A percentile compares a stretch with the other conserved stretches of the same genome.
These are phyloP conservation scores for Blastobotrys serpentis DNA, from an alignment of 1,139 yeast species.

Conservation along the genomic window DNA sequence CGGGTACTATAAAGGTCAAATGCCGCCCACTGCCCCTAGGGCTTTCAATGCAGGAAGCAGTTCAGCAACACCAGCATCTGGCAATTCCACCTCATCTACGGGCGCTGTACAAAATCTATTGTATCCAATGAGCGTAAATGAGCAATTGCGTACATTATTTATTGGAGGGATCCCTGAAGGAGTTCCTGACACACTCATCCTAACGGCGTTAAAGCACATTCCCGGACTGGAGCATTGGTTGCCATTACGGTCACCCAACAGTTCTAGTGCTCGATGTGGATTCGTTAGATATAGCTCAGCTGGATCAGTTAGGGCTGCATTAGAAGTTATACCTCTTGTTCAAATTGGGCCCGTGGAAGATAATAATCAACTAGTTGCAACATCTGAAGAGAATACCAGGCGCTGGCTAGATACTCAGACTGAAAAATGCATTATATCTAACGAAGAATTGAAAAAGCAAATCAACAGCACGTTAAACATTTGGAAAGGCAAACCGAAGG, in stretches of 20 bases:
- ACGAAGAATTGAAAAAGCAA: constrained; percentile 13
- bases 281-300: constrained; percentile 27
- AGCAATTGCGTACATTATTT: constrained; percentile 36
- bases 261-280: constrained; percentile 27
- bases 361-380: constrained; percentile 17
- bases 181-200: constrained; percentile 33
- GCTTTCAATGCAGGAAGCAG: background rate
- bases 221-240: constrained; percentile 30
- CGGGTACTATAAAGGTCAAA: background rate
- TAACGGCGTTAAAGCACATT: constrained; percentile 26
- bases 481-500: constrained; percentile 11
- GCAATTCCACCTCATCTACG: background rate
- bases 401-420: constrained; percentile 20
- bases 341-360: constrained; percentile 2
- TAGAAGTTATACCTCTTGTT: constrained; percentile 29
- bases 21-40: background rate
- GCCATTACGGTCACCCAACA: constrained; percentile 25
- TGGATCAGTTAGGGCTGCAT: constrained; percentile 26
- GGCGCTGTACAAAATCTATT: constrained; percentile 12
- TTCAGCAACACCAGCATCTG: background rate
- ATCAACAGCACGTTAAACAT: constrained; percentile 11
- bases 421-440: background rate
- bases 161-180: constrained; percentile 34
- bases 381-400: constrained; percentile 23
- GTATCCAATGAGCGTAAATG: constrained; percentile 31